These are phyloP conservation scores for Helotiales sp. DNA, from an alignment of 2,329 filamentous ascomycete species.

Conservation along the genomic window DNA sequence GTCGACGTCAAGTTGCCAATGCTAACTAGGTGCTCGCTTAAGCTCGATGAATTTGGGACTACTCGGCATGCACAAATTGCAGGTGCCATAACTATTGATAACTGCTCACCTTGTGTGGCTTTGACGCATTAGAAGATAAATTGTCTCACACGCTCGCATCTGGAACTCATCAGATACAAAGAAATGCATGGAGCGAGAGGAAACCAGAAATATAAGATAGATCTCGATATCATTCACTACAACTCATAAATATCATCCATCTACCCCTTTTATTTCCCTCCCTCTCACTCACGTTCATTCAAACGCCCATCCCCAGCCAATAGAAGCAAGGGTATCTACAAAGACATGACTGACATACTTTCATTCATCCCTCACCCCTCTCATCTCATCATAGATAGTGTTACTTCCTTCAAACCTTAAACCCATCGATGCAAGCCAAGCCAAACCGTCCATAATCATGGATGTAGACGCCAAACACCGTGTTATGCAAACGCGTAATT, in stretches of 20 bases:
- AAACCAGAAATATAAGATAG: too few relatives aligned
- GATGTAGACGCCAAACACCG: background rate
- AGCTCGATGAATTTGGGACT: too few relatives aligned
- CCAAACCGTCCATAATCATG: background rate
- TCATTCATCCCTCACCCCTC: background rate
- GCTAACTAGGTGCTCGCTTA: too few relatives aligned
- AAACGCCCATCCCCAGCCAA: background rate
- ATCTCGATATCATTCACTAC: background rate
- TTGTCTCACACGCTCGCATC: too few relatives aligned
- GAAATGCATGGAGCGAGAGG: too few relatives aligned
- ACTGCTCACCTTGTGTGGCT: too few relatives aligned
- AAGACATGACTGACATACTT: too few relatives aligned
- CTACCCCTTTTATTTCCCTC: background rate
- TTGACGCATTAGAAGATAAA: too few relatives aligned
- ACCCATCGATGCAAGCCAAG: background rate
- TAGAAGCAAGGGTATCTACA: conserved; percentile 13
- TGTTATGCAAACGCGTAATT: background rate
- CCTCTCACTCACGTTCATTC: background rate
- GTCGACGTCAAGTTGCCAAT: too few relatives aligned
- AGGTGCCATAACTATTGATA: too few relatives aligned
- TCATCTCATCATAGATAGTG: background rate
- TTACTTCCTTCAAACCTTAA: background rate
- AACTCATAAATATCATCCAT: background rate
- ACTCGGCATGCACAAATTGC: too few relatives aligned
- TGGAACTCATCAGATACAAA: too few relatives aligned